Evolutionary conservation across 2,329 filamentous ascomycete genomes (phyloP).

Genomic region (Pseudogymnoascus sp.): DNA sequence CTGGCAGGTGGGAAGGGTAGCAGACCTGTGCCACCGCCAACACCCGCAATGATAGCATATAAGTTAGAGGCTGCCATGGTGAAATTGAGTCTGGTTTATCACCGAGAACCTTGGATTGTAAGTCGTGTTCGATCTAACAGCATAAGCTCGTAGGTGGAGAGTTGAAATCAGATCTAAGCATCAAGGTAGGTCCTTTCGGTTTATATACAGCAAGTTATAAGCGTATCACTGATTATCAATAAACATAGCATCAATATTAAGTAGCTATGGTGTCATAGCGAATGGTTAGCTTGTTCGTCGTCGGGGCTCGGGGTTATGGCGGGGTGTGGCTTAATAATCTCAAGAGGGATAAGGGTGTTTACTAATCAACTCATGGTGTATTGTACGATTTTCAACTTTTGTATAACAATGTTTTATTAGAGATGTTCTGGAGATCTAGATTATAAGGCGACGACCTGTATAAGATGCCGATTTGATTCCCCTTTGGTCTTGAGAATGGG

Average conservation of each 20-base stretch:
- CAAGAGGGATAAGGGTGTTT: background rate
- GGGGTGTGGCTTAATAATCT: background rate
- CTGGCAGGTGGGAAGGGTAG: background rate
- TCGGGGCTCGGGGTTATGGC: background rate
- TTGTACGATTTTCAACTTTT: background rate
- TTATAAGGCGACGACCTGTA: no score
- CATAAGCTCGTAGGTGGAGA: background rate
- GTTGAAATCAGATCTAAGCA: background rate
- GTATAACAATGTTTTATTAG: background rate
- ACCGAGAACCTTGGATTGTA: background rate
- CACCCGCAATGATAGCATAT: constrained; percentile 63
- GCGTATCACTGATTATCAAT: background rate
- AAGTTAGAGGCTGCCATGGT: constrained; percentile 34
- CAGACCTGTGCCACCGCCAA: constrained; percentile 56
- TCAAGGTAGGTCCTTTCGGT: background rate
- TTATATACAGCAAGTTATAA: background rate
- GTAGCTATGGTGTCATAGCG: constrained; percentile 5
- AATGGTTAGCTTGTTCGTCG: background rate
- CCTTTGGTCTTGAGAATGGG: background rate
- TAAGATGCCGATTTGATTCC: background rate
- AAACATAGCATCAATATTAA: constrained; percentile 1
- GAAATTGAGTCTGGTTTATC: background rate
- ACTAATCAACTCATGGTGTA: background rate
- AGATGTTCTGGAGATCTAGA: background rate
- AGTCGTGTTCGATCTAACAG: background rate